Evolutionary conservation across 1,139 yeast species (phyloP).

Genomic region (Pichia kudriavzevii): DNA sequence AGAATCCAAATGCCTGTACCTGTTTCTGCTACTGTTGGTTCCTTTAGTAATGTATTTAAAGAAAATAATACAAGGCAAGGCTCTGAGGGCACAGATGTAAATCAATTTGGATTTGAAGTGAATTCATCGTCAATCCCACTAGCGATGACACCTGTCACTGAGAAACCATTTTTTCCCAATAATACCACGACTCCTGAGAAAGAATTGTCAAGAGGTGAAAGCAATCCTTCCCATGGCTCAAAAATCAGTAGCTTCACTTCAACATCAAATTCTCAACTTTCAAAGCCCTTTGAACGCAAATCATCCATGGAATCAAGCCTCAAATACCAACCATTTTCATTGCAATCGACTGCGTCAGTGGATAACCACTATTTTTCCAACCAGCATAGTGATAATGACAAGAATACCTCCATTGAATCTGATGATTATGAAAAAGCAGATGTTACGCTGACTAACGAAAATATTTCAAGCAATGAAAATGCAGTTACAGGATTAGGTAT

Average conservation of each 20-base stretch:
- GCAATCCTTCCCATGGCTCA: background rate
- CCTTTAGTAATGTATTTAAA: constrained; percentile 4
- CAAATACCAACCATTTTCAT: constrained; percentile 1
- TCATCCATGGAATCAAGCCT: constrained; percentile 5
- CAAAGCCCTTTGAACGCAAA: constrained; percentile 5
- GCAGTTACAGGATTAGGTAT: constrained; percentile 14
- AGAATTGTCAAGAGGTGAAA: background rate
- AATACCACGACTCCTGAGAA: constrained; percentile 10
- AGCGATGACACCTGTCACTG: constrained; percentile 75
- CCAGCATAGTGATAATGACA: background rate
- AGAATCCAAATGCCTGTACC: constrained; percentile 47
- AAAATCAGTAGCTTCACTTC: background rate
- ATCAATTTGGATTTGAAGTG: constrained; percentile 34
- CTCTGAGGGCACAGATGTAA: constrained; percentile 16
- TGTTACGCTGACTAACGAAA: constrained; percentile 10
- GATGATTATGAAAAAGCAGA: constrained; percentile 10
- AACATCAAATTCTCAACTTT: background rate
- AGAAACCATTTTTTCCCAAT: constrained; percentile 30
- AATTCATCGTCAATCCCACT: constrained; percentile 54
- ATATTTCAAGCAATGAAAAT: constrained; percentile 3
- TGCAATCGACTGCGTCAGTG: too few relatives aligned
- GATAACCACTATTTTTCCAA: background rate
- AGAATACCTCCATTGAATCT: constrained; percentile 5
- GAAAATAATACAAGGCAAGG: background rate
- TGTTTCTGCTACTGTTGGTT: constrained; percentile 20